Evolutionary conservation across 2,329 filamentous ascomycete species (phyloP).

Genomic region (Trichoderma polysporum): DNA sequence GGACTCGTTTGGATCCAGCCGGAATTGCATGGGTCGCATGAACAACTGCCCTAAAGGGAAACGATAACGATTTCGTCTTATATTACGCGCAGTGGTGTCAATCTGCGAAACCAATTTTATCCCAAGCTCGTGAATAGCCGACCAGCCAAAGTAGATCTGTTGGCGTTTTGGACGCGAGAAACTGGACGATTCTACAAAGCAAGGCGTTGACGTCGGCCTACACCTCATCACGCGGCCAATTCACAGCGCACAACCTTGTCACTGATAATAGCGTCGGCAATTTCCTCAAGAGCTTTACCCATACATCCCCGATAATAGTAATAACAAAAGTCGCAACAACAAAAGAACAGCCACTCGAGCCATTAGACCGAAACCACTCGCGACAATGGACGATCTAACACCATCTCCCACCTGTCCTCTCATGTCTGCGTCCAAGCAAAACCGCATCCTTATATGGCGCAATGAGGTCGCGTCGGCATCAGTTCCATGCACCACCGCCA

Average conservation of each 20-base stretch:
- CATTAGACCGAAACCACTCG: neutral
- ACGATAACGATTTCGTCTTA: neutral
- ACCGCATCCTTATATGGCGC: slow-evolving; percentile 51
- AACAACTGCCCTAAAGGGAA: slow-evolving; percentile 18
- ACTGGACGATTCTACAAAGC: neutral
- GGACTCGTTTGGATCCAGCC: neutral
- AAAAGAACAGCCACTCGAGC: neutral
- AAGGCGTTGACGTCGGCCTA: neutral
- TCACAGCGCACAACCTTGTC: neutral
- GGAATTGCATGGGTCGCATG: slow-evolving; percentile 10
- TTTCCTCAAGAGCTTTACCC: neutral
- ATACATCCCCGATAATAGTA: neutral
- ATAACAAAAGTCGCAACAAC: neutral
- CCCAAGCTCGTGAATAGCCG: slow-evolving; percentile 2
- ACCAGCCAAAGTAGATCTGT: neutral
- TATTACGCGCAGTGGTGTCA: neutral
- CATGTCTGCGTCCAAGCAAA: slow-evolving; percentile 37
- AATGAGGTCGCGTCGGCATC: slow-evolving; percentile 45
- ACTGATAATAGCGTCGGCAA: neutral
- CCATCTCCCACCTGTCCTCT: slow-evolving; percentile 21
- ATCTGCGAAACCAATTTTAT: neutral
- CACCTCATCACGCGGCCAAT: neutral
- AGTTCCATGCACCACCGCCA: slow-evolving; percentile 29
- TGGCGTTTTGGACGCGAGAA: neutral
- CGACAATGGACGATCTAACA: slow-evolving; percentile 10